Base-by-base conservation (phyloP, 495 filamentous ascomycete species). In the Hyaloscypha bicolor region DNA sequence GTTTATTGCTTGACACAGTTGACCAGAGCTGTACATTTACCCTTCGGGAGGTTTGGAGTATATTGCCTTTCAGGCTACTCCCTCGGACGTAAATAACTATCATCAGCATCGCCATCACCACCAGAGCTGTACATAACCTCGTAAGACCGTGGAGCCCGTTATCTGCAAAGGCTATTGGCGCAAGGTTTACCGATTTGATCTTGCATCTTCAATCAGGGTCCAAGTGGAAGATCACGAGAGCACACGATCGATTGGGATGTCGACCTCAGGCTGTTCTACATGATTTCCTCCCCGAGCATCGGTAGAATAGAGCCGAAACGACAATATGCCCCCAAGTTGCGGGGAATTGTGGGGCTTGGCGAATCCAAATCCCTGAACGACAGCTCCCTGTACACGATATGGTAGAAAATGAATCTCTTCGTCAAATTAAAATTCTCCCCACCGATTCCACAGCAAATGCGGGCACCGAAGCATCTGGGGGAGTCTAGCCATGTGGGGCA, bases 331-430 rank as follows among this genome's bases (percentile, higher is more conserved):
- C 29, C 22, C 53, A 56, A 56, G 11, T 29, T 56, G 53, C 53
- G 53, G 53, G 53, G 53, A 56, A 56, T 5, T 56, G 21, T 30
- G 53, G 53, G 21, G 53, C 53, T 30, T 56, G 53, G 6, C 22
- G 29, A 56, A 56, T 56, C 42, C 42, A 48, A 48, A 4, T 4
- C 42, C 42, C 16, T 16, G 42, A 48, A 48, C 42, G 4, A 48
- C 42, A 48, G 3, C 11, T 48, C 42, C 42, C 9, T 48, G 42
- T 1, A 2, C 2, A 14, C 16, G 3, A 4, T 6, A 16, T 48
- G 42, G 42, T 6, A 48, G 42, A 37, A 37, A 37, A 37, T 37
- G 35, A 3, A 37, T 37, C 35, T 48, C 35, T 48, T 12, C 16
- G 42, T 19, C 42, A 48, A 48, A 48, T 48, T 4, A 48, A 48